Conservation (phyloP, 2,329 filamentous ascomycete genomes). For the Neobulgaria alba region DNA sequence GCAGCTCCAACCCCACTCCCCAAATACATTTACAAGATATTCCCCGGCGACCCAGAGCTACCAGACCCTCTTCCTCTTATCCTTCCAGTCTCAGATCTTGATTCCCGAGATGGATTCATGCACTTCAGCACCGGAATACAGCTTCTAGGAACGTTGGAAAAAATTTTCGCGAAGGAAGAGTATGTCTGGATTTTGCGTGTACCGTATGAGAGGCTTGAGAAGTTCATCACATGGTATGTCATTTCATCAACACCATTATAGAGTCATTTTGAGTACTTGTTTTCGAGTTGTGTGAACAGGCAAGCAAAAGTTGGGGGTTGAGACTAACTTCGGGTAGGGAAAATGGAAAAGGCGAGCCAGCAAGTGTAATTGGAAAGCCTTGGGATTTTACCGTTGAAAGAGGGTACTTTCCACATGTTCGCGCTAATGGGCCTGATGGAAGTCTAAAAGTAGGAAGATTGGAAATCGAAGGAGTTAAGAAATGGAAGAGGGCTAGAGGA, state of each 20-base stretch:
- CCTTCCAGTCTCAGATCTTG: constrained; percentile 24
- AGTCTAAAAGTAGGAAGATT: constrained; percentile 19
- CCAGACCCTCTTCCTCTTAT: constrained; percentile 18
- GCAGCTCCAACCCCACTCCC: constrained; percentile 13
- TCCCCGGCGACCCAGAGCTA: constrained; percentile 18
- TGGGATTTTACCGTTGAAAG: constrained; percentile 21
- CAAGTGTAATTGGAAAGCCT: constrained; percentile 17
- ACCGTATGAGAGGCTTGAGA: constrained; percentile 17
- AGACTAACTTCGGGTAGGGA: constrained; percentile 6
- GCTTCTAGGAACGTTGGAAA: constrained; percentile 20
- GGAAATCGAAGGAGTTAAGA: constrained; percentile 19
- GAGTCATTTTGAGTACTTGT: no score
- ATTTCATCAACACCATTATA: background rate
- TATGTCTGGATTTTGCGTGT: constrained; percentile 22
- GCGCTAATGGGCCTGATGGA: constrained; percentile 15
- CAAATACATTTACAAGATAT: constrained; percentile 28
- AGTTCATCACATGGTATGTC: constrained; percentile 16
- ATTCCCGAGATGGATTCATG: constrained; percentile 23
- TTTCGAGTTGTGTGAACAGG: no score
- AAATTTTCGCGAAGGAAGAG: constrained; percentile 18
- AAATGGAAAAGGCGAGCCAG: constrained; percentile 12
- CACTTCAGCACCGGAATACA: constrained; percentile 22
- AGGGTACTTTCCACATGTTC: constrained; percentile 25
- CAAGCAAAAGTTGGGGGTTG: no score
- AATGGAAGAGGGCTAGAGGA: constrained; percentile 12